Conservation (phyloP, 2,329 filamentous ascomycete species). For the Ascochyta koolunga region DNA sequence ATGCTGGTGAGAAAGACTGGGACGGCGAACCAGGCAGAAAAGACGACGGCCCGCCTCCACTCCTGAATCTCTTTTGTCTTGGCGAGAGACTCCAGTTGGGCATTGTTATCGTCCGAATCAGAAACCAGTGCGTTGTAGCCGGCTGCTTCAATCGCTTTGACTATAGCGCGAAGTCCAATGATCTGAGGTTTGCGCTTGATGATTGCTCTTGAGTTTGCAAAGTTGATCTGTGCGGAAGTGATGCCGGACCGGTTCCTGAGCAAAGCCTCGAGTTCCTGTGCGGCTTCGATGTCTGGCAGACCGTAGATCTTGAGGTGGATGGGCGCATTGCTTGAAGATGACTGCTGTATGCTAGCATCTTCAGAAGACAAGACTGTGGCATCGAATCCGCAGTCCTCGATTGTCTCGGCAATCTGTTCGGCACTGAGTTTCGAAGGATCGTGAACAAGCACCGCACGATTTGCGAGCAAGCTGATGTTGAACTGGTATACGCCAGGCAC, state of each 20-base stretch:
- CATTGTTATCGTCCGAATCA: constrained; percentile 93
- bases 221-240: constrained; percentile 72
- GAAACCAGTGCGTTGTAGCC: constrained; percentile 90
- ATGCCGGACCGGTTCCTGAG: constrained; percentile 73
- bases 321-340: constrained; percentile 63
- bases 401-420: constrained; percentile 78
- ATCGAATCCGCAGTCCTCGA: constrained; percentile 90
- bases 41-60: constrained; percentile 81
- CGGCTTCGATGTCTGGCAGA: constrained; percentile 72
- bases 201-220: constrained; percentile 74
- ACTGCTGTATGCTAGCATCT: constrained; percentile 60
- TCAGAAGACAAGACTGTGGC: constrained; percentile 81
- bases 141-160: constrained; percentile 78
- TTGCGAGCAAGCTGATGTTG: constrained; percentile 92
- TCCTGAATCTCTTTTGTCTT: constrained; percentile 97
- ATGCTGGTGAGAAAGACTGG: constrained; percentile 94
- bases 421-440: constrained; percentile 73
- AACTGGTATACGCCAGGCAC: constrained; percentile 83
- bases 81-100: constrained; percentile 91
- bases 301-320: constrained; percentile 87
- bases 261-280: constrained; percentile 71
- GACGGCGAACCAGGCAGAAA: constrained; percentile 80
- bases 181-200: constrained; percentile 74
- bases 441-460: constrained; percentile 87
- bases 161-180: constrained; percentile 80